These are phyloP conservation scores for Globisporangium mamillatum DNA, from an alignment of 352 stramenopile genomes.

Conservation along the genomic window DNA sequence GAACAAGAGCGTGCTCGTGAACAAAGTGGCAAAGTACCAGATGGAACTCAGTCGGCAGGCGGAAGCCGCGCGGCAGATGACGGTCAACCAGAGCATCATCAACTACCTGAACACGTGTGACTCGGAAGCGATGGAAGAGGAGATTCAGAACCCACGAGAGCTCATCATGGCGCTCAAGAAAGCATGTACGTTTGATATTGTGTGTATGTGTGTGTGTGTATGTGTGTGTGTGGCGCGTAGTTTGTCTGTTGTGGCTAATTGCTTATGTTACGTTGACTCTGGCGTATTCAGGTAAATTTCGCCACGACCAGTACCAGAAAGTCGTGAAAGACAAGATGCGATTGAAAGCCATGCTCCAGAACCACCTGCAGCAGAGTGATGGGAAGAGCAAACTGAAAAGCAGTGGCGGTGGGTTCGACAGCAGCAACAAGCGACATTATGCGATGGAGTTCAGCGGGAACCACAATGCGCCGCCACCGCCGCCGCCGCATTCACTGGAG, in stretches of 20 bases:
- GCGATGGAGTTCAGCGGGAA: slow-evolving; percentile 19
- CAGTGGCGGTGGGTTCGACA: slow-evolving; percentile 16
- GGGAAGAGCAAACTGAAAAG: slow-evolving; percentile 32
- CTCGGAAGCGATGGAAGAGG: slow-evolving; percentile 59
- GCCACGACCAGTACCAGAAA: slow-evolving; percentile 82
- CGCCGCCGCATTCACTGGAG: slow-evolving; percentile 28
- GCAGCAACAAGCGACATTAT: slow-evolving; percentile 27
- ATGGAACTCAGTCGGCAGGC: slow-evolving; percentile 64
- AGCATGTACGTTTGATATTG: slow-evolving; percentile 40
- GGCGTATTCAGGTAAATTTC: slow-evolving; percentile 39
- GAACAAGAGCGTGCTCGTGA: slow-evolving; percentile 54
- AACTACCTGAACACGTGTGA: slow-evolving; percentile 74
- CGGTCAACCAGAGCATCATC: slow-evolving; percentile 74
- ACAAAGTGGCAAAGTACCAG: slow-evolving; percentile 76
- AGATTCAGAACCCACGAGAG: slow-evolving; percentile 75
- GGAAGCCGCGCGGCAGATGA: slow-evolving; percentile 41
- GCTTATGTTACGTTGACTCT: not conserved
- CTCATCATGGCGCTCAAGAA: slow-evolving; percentile 80
- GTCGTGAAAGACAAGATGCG: slow-evolving; percentile 74
- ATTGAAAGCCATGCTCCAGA: slow-evolving; percentile 68
- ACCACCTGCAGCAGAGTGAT: slow-evolving; percentile 18
- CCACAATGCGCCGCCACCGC: slow-evolving; percentile 1
- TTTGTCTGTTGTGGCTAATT: not conserved
- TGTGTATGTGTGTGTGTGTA: not conserved
- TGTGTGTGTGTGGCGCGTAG: not conserved